phyloP scores from a whole-genome alignment of 2,329 filamentous ascomycete species.

The Aureobasidium sp. region DNA sequence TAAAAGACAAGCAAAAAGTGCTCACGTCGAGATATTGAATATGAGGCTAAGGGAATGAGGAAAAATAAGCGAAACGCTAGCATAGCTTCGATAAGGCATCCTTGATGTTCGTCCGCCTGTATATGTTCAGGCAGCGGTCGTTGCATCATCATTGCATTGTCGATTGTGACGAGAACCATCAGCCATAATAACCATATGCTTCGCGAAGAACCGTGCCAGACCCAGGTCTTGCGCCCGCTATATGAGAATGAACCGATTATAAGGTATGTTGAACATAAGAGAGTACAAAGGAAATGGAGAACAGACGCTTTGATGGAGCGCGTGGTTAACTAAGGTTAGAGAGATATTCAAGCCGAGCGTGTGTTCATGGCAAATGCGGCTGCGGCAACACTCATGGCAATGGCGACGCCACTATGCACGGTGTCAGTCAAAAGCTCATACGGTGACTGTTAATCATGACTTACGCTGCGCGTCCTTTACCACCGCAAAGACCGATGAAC shows the following conservation, averaged over 20 bases:
- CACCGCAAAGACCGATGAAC: conserved; percentile 14
- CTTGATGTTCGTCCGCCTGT: neutral
- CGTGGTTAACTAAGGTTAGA: too few species aligned
- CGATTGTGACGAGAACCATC: conserved; percentile 5
- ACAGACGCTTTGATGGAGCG: neutral
- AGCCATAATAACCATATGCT: conserved; percentile 5
- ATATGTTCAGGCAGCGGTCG: neutral
- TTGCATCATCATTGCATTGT: neutral
- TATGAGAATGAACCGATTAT: neutral
- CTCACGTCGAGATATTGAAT: neutral
- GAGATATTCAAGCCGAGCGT: neutral
- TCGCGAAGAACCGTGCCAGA: neutral
- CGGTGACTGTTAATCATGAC: neutral
- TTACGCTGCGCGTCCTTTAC: conserved; percentile 4
- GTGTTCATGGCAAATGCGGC: conserved; percentile 1
- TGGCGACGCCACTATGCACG: conserved; percentile 2
- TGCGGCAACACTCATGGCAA: conserved; percentile 15
- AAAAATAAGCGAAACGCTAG: neutral
- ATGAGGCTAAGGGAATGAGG: neutral
- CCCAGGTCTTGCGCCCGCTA: conserved; percentile 8
- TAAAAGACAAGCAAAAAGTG: conserved; percentile 1
- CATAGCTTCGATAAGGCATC: neutral
- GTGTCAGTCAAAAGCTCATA: neutral
- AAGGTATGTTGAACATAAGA: neutral
- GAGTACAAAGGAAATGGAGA: conserved; percentile 4